Base-by-base conservation (phyloP, 176 grass and related monocot species). In the Poa pratensis region DNA sequence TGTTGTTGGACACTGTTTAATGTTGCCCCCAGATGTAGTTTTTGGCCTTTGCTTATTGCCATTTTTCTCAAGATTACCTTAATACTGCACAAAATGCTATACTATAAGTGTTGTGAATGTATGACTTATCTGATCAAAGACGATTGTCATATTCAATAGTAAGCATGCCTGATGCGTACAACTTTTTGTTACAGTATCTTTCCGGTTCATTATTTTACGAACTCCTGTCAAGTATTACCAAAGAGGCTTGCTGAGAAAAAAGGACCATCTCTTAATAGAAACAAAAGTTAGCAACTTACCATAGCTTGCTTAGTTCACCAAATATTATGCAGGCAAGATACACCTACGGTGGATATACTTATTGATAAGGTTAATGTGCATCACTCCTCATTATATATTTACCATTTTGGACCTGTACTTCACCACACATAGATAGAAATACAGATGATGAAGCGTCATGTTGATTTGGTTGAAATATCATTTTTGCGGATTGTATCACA, bases 391-490 rank as follows among this genome's bases (percentile, higher is more conserved):
- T 75, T 50, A 5, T 52, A 24, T 52, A 52, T 75, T 49, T 53
- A 53, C 1, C 49, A 53, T 75, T 75, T 5, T 5, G 0, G 4
- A 34, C 50, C 20, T 9, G 4, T 32, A 32, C 17, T 75, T 53
- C 3, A 28, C 19, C 23, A 73, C 22, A 51, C 26, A 49, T 23
- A 73, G 69, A 75, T 75, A 50, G 8, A 5, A 75, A 26, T 2
- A 52, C 8, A 75, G 49, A 53, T 34, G 26, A 76, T 20, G 17
- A 76, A 76, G 48, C 28, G 16, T 76, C 17, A 54, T 5, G 2
- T 28, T 73, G 48, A 53, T 76, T 19, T 53, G 73, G 52, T 53
- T 76, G 49, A 54, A 76, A 76, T 76, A 42, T 70, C 9, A 30
- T 76, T 32, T 75, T 76, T 54, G 8, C 5, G 48, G 50, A 75